These are phyloP conservation scores for Claviceps capensis DNA, from an alignment of 2,329 filamentous ascomycete species.

Conservation along the genomic window DNA sequence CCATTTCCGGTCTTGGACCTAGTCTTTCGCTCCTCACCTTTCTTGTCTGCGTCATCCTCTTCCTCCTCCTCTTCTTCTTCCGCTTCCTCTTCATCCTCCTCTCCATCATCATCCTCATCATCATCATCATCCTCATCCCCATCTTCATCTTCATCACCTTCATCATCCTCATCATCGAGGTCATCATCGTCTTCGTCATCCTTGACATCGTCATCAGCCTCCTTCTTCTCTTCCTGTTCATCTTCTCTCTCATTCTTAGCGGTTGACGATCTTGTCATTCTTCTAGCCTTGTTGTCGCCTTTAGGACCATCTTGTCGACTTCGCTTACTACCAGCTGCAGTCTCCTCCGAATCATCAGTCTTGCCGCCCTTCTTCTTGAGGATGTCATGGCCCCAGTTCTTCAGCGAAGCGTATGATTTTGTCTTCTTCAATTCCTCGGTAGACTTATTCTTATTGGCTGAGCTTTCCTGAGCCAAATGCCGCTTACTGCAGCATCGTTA, in stretches of 20 bases:
- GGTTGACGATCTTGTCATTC: conserved; percentile 11
- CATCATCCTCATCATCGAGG: conserved; percentile 2
- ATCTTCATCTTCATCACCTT: conserved; percentile 1
- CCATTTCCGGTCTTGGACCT: neutral
- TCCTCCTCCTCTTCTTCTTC: neutral
- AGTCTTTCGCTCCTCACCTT: neutral
- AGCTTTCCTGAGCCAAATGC: conserved; percentile 50
- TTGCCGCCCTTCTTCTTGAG: conserved; percentile 24
- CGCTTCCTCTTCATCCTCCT: conserved; percentile 1
- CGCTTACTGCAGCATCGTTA: conserved; percentile 31
- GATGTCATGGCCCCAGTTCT: conserved; percentile 47
- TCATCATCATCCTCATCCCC: conserved; percentile 4
- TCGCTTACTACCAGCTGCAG: conserved; percentile 15
- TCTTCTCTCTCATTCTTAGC: neutral
- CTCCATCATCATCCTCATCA: conserved; percentile 3
- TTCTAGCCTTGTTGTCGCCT: conserved; percentile 18
- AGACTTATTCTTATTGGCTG: conserved; percentile 39
- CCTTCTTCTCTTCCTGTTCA: conserved; percentile 3
- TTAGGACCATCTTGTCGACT: conserved; percentile 11
- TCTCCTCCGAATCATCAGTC: conserved; percentile 4
- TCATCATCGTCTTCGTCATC: conserved; percentile 1
- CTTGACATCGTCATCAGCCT: conserved; percentile 2
- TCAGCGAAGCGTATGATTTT: conserved; percentile 43
- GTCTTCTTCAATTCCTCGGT: conserved; percentile 30
- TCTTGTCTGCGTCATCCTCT: neutral